phyloP scores from a whole-genome alignment of 257 asterid species.

The Solanum chaucha region DNA sequence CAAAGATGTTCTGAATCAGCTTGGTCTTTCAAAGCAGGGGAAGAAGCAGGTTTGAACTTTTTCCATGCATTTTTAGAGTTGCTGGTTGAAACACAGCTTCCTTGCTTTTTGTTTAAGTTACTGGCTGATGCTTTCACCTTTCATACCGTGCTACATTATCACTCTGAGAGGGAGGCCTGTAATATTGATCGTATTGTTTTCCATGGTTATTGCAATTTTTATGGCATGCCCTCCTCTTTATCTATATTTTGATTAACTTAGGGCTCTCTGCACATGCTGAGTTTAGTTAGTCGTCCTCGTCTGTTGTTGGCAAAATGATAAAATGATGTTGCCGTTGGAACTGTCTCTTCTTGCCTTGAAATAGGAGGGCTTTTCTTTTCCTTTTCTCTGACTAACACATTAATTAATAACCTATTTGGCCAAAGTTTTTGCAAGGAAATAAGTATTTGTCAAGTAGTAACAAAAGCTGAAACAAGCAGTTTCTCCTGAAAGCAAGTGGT shows the following conservation, averaged over 20 bases:
- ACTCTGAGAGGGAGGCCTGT: not conserved
- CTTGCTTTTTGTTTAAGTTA: not conserved
- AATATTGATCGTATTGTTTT: not conserved
- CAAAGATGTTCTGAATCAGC: conserved; percentile 85
- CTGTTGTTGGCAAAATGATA: not conserved
- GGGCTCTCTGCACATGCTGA: not conserved
- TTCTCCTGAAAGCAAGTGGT: not conserved
- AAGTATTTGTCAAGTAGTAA: not conserved
- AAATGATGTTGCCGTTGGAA: not conserved
- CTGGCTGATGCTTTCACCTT: not conserved
- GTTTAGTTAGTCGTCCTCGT: not conserved
- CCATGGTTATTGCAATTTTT: not conserved
- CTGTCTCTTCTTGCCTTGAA: not conserved
- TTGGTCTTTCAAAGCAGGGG: conserved; percentile 92
- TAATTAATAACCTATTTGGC: not conserved
- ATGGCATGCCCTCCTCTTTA: not conserved
- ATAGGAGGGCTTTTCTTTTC: not conserved
- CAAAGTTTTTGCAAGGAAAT: not conserved
- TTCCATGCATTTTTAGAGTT: not conserved
- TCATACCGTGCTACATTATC: not conserved
- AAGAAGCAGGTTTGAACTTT: conserved; percentile 77
- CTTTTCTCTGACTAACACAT: not conserved
- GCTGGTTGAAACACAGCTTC: not conserved
- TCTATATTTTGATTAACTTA: not conserved
- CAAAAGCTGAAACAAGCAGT: not conserved